Base-by-base conservation (phyloP, 116 monocot genomes). In the Iris pallida region DNA sequence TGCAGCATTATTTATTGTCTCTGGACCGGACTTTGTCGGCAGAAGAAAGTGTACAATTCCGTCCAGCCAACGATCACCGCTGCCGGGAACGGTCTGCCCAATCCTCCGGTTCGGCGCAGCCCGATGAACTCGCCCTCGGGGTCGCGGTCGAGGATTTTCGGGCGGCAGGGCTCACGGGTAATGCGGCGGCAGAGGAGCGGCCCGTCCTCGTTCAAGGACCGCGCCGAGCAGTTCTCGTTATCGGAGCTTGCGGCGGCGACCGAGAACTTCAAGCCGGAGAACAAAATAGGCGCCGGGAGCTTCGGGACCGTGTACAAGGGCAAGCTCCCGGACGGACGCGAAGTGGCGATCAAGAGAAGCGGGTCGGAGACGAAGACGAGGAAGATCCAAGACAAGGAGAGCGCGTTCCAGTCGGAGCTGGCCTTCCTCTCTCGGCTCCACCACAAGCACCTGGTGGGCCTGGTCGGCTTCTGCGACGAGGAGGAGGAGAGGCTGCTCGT, bases 141-240 rank as follows among this genome's bases (percentile, higher is more conserved):
- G 2, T 83, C 83, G 4, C 43, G 70, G 55, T 79, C 77, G 19
- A 44, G 71, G 59, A 18, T 76, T 6, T 85, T 84, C 61, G 64
- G 71, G 41, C 76, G 91, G 17, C 90, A 83, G 52, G 68, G 75
- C n/a, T 88, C 91, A 8, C 66, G 79, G 19, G 46, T 68, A 14
- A 87, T 94, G 77, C 61, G 58, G 47, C 72, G 94, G 60, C 95
- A 95, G 60, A 9, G 94, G 56, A 90, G 94, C 69, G 95, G 91
- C 0, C 83, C 95, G 2, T 91, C 91, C 4, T 80, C 83, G 8
- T 76, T 85, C 56, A 82, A 78, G 49, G 91, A 90, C n/a, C 69
- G 71, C 12, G 68, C 85, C 0, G 75, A 80, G 72, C 77, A 82
- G 5, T 89, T 89, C 70, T 52, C 74, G 60, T 73, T 77, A 19